Evolutionary conservation across 2,329 filamentous ascomycete genomes (phyloP).

Genomic region (Trichoderma pleuroti): DNA sequence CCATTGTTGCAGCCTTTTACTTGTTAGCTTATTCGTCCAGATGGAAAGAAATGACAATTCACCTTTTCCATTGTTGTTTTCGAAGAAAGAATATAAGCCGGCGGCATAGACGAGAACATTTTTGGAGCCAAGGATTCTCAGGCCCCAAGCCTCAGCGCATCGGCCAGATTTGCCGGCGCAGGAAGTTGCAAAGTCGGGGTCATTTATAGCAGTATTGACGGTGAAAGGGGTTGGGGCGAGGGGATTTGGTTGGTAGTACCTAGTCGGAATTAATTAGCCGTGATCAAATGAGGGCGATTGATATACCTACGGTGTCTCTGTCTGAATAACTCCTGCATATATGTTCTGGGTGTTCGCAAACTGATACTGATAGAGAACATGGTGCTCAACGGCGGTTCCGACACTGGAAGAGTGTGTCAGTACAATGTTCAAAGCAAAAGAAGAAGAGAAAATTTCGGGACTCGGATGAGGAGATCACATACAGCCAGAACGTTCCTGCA

Average conservation of each 20-base stretch:
- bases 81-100: slow-evolving; percentile 10
- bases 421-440: not conserved
- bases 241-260: slow-evolving; percentile 29
- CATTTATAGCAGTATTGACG: not conserved
- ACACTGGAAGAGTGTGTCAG: slow-evolving; percentile 23
- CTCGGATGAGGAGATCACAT: not conserved
- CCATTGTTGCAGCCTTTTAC: not conserved
- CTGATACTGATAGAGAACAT: slow-evolving; percentile 48
- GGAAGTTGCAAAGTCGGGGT: not conserved
- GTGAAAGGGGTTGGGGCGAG: slow-evolving; percentile 24
- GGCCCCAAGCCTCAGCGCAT: slow-evolving; percentile 1
- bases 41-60: not conserved
- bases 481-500: slow-evolving; percentile 9
- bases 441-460: not conserved
- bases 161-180: not conserved
- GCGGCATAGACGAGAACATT: slow-evolving; percentile 1
- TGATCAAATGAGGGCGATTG: not conserved
- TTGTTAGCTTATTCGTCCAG: not conserved
- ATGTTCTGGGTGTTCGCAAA: slow-evolving; percentile 45
- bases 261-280: slow-evolving; percentile 34
- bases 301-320: slow-evolving; percentile 41
- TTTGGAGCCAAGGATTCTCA: not conserved
- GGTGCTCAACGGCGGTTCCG: slow-evolving; percentile 40
- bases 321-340: slow-evolving; percentile 61
- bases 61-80: not conserved